A percentile compares a stretch with the other conserved stretches of the same genome.
Conservation (phyloP, 495 filamentous ascomycete genomes). For the Lentithecium fluviatile region DNA sequence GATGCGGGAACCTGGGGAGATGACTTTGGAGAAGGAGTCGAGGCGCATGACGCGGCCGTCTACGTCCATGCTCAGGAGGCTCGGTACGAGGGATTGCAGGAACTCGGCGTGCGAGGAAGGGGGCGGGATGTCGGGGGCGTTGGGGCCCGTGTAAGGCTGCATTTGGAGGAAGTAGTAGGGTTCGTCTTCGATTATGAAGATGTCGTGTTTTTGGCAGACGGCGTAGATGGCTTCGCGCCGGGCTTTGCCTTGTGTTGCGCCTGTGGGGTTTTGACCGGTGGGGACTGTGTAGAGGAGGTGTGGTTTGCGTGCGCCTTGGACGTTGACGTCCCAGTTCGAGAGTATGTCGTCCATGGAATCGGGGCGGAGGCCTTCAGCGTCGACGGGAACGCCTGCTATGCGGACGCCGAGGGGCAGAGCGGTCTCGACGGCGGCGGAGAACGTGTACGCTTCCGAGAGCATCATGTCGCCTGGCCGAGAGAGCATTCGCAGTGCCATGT, state of each 20-base stretch:
- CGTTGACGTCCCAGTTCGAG: constrained; percentile 60
- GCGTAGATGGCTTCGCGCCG: constrained; percentile 71
- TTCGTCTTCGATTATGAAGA: constrained; percentile 91
- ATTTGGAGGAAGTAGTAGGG: constrained; percentile 98
- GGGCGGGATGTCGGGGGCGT: constrained; percentile 51
- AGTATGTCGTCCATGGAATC: constrained; percentile 64
- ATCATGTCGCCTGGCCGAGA: constrained; percentile 68
- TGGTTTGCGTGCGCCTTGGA: constrained; percentile 65
- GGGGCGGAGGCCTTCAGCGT: constrained; percentile 73
- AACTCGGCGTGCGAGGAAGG: constrained; percentile 59
- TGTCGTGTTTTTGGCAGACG: constrained; percentile 75
- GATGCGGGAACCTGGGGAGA: constrained; percentile 59
- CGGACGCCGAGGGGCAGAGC: constrained; percentile 72
- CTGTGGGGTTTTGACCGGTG: constrained; percentile 89
- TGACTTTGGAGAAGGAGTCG: constrained; percentile 69
- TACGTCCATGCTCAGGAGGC: constrained; percentile 60
- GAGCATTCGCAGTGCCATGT: constrained; percentile 76
- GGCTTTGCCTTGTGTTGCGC: constrained; percentile 68
- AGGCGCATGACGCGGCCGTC: constrained; percentile 68
- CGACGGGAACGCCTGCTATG: constrained; percentile 72
- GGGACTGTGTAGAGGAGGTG: constrained; percentile 78
- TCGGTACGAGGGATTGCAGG: constrained; percentile 59
- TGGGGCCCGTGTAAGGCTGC: constrained; percentile 68
- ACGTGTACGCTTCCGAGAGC: constrained; percentile 84
- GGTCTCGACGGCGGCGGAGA: constrained; percentile 78